These are phyloP conservation scores for Pouteria glomerata DNA, from an alignment of 148 eudicot genomes.

Conservation along the genomic window DNA sequence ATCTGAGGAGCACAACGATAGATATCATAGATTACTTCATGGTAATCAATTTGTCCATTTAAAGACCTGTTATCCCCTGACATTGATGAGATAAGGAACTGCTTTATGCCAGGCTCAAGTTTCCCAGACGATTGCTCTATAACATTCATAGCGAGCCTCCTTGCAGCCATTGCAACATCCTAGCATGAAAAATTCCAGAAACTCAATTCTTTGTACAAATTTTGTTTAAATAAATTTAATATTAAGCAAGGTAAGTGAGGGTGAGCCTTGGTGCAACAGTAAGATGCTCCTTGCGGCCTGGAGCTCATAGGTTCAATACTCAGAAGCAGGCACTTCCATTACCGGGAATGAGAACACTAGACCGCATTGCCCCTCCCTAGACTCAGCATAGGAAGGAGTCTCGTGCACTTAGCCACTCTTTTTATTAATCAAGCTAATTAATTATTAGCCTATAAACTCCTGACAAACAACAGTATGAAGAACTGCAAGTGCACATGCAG, in stretches of 20 bases:
- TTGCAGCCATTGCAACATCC: constrained; percentile 65
- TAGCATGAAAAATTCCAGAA: constrained; percentile 25
- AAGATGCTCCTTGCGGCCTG: too few relatives aligned
- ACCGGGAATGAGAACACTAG: too few relatives aligned
- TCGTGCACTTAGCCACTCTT: too few relatives aligned
- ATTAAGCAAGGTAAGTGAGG: not conserved
- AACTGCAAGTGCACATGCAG: constrained; percentile 7
- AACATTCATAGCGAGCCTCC: constrained; percentile 81
- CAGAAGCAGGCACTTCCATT: too few relatives aligned
- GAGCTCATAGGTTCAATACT: too few relatives aligned
- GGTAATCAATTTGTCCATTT: constrained; percentile 61
- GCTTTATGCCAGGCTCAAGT: constrained; percentile 84
- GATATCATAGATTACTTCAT: constrained; percentile 67
- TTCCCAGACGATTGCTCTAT: constrained; percentile 68
- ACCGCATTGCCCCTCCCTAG: too few relatives aligned
- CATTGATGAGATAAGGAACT: constrained; percentile 76
- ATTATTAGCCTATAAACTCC: not conserved
- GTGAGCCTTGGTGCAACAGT: too few relatives aligned
- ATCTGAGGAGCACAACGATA: constrained; percentile 88
- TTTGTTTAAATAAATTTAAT: not conserved
- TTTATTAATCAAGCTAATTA: too few relatives aligned
- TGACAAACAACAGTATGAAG: not conserved
- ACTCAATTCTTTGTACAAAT: constrained; percentile 8
- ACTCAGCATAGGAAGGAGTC: too few relatives aligned
- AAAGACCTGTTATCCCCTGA: constrained; percentile 56